Evolutionary conservation across 2,329 filamentous ascomycete genomes (phyloP), one percentile per base, ranked within the genome.

Genomic region (Botrytis deweyae): DNA sequence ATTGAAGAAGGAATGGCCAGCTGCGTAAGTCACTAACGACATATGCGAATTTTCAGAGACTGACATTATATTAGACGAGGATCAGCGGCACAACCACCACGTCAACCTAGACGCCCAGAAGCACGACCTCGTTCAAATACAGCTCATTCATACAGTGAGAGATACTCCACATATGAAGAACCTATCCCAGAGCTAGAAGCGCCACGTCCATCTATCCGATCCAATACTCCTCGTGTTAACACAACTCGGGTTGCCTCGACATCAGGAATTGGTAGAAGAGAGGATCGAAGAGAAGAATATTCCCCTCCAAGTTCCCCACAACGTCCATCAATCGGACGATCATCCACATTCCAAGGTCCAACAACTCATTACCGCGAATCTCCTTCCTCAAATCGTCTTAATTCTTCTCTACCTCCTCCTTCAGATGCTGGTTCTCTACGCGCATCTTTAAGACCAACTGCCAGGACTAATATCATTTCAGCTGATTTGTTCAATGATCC

Each of bases 1-100:
- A 77, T 82, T 92, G 76, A 92, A 89, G 84, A 87, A 87, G 78
- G 89, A 92, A 75, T 93, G 91, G 91, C 90, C 91, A 74, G 87
- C 85, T 79, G 85, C 84, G 89, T 90, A 83, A 81, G 86, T 80
- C 16, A 6, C n/a, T 52, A 7, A 25, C 16, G 29, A 18, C 40
- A 5, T 42, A 25, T n/a, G 58, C 33, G 33, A 38, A 16, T 29
- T 52, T 40, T 22, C 10, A 9, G 10, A 14, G 63, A 36, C 69
- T 71, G 42, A 71, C 69, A 65, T 66, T 12, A 49, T 46, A 20
- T n/a, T 63, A 73, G 72, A 70, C 66, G 66, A 55, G 67, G 67
- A 61, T 38, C 72, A 16, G 64, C 52, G n/a, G 36, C 55, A 61
- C 72, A 40, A 20, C 76, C 76, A 52, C 78, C 77, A 42, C 78